A percentile compares a stretch with the other conserved stretches of the same genome.
Evolutionary conservation across 768 basidiomycete species (phyloP).

Genomic region (Cyathus striatus): DNA sequence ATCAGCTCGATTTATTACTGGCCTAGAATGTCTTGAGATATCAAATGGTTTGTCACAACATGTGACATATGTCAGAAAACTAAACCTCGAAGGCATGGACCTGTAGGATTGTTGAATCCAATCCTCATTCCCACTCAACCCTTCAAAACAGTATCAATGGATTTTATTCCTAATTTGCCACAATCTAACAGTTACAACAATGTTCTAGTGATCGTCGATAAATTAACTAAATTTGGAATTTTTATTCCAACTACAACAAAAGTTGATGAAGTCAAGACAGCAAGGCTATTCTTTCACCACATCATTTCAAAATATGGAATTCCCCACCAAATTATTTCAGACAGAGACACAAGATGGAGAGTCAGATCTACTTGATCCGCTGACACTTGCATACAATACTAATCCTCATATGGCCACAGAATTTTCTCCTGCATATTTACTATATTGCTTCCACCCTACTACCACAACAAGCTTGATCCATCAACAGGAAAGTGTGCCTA

Average conservation of each 20-base stretch:
- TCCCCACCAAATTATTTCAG: slow-evolving; percentile 21
- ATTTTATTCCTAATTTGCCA: neutral
- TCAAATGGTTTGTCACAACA: too few relatives aligned
- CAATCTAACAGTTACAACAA: neutral
- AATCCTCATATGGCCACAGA: too few relatives aligned
- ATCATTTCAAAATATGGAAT: too few relatives aligned
- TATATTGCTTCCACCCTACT: slow-evolving; percentile 15
- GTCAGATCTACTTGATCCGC: slow-evolving; percentile 9
- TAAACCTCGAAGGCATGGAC: slow-evolving; percentile 17
- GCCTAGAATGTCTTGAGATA: too few relatives aligned
- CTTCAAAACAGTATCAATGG: neutral
- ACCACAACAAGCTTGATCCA: too few relatives aligned
- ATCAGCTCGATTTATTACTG: too few relatives aligned
- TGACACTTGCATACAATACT: too few relatives aligned
- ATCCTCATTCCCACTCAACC: slow-evolving; percentile 25
- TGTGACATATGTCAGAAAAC: too few relatives aligned
- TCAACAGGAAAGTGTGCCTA: too few relatives aligned
- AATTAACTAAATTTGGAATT: too few relatives aligned
- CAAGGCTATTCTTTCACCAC: slow-evolving; percentile 21
- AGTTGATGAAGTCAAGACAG: slow-evolving; percentile 18
- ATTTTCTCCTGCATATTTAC: slow-evolving; percentile 15
- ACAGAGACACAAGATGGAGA: slow-evolving; percentile 19
- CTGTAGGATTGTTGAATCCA: slow-evolving; percentile 25
- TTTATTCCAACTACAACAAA: too few relatives aligned
- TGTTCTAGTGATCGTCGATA: neutral